Evolutionary conservation across 148 eudicot species (phyloP).

Genomic region (Chenopodium album): DNA sequence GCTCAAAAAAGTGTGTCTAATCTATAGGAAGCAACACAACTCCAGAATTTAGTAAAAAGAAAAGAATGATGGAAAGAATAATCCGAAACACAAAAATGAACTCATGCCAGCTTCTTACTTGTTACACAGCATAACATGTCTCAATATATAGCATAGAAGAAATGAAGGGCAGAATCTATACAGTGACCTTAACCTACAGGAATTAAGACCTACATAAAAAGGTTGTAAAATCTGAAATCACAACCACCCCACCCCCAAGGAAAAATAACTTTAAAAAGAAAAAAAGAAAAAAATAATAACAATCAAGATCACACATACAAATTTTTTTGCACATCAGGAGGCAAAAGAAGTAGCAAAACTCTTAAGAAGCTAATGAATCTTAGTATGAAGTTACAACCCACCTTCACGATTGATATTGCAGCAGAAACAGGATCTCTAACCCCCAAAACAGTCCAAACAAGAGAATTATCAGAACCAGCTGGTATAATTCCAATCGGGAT

Average conservation of each 20-base stretch:
- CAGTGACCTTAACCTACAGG: neutral
- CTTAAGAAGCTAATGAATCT: slow-evolving; percentile 8
- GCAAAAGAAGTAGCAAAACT: neutral
- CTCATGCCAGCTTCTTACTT: too few relatives aligned
- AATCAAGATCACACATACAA: neutral
- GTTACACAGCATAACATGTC: too few relatives aligned
- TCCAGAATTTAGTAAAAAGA: too few relatives aligned
- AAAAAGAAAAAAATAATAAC: neutral
- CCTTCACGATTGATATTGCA: slow-evolving; percentile 95
- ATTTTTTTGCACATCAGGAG: neutral
- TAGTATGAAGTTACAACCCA: slow-evolving; percentile 27
- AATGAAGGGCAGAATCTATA: too few relatives aligned
- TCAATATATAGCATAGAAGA: too few relatives aligned
- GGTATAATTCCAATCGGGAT: slow-evolving; percentile 95
- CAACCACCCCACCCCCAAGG: neutral
- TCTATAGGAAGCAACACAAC: neutral
- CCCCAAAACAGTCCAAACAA: slow-evolving; percentile 98
- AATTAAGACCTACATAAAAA: neutral
- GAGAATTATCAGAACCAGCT: slow-evolving; percentile 97
- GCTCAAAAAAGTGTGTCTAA: neutral
- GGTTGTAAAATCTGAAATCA: neutral
- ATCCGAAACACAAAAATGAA: too few relatives aligned
- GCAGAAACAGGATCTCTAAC: slow-evolving; percentile 95
- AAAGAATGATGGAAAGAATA: too few relatives aligned
- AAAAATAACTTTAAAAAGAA: neutral